Evolutionary conservation across 2,329 filamentous ascomycete genomes (phyloP), one percentile per base, ranked within the genome.

Genomic region (Ophidiomyces ophidiicola): DNA sequence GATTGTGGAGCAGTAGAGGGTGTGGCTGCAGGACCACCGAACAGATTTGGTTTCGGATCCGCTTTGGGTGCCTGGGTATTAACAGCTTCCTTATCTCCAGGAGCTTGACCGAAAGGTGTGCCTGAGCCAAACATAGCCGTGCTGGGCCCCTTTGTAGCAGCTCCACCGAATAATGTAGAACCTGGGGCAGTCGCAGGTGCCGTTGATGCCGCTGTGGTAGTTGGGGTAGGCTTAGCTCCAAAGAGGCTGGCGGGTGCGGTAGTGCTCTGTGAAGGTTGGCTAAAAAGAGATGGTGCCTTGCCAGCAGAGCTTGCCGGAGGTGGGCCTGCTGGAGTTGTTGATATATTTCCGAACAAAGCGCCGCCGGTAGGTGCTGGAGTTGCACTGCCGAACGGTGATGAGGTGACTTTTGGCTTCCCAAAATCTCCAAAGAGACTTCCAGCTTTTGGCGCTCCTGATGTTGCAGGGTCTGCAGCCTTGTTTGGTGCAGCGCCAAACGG

Each of bases 301-400:
- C 53, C 53, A 14, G 53, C 47, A 29, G 59, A 44, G 26, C 46
- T 49, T 20, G 52, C 45, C 21, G 67, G 44, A 18, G 68, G 67
- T 44, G 64, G 65, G 5, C 66, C 67, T 38, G 67, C 67, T 35
- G 68, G 68, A 21, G 67, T 70, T 12, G 68, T 70, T 11, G 67
- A 69, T 34, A 57, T 48, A 41, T 56, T 61, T 31, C 53, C 56
- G 43, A 67, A 65, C 32, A 60, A 43, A n/a, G 44, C 49, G 34
- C 48, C 44, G n/a, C 52, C 54, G 21, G 57, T 51, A 30, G 60
- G 54, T 18, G 56, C 57, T 34, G 63, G 61, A 14, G 62, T 63
- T 6, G 47, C 47, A 44, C 46, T 55, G 28, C 57, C 57, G 40
- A 64, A 62, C 6, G 58, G 36, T 28, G 44, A 6, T 8, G 47